Evolutionary conservation across 352 stramenopile species (phyloP).

Genomic region (Pythium chondricola): DNA sequence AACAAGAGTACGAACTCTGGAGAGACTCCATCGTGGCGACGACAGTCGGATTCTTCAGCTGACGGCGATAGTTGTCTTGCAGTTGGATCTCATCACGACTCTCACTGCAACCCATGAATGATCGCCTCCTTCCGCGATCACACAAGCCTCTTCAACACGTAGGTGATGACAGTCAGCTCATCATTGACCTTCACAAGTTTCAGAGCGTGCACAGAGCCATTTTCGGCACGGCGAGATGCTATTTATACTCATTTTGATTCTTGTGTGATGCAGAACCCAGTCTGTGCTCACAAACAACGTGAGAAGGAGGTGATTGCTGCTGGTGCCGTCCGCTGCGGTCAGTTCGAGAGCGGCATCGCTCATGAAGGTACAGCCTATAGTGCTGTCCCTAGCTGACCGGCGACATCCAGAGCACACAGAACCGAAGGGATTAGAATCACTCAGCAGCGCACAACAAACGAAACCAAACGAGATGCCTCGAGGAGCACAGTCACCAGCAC

Average conservation of each 20-base stretch:
- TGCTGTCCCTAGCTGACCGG: neutral
- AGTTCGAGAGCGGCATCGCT: too few relatives aligned
- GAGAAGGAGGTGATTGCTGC: neutral
- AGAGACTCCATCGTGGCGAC: constrained; percentile 31
- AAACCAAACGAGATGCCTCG: neutral
- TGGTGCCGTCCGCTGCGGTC: neutral
- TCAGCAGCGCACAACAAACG: too few relatives aligned
- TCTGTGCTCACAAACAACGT: neutral
- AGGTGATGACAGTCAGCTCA: too few relatives aligned
- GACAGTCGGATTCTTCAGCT: constrained; percentile 36
- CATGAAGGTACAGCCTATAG: neutral
- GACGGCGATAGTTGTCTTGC: constrained; percentile 24
- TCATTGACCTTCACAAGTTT: too few relatives aligned
- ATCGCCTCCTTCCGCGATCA: too few relatives aligned
- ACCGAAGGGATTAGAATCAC: too few relatives aligned
- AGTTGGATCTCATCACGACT: constrained; percentile 30
- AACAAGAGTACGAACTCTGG: constrained; percentile 19
- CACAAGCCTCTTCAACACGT: too few relatives aligned
- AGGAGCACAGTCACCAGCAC: neutral
- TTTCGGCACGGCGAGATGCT: too few relatives aligned
- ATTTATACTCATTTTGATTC: too few relatives aligned
- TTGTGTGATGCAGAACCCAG: too few relatives aligned
- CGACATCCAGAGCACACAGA: too few relatives aligned
- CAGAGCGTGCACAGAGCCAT: too few relatives aligned
- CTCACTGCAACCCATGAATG: constrained; percentile 30